These are phyloP conservation scores for Penstemon barbatus DNA, from an alignment of 257 asterid genomes.

Conservation along the genomic window DNA sequence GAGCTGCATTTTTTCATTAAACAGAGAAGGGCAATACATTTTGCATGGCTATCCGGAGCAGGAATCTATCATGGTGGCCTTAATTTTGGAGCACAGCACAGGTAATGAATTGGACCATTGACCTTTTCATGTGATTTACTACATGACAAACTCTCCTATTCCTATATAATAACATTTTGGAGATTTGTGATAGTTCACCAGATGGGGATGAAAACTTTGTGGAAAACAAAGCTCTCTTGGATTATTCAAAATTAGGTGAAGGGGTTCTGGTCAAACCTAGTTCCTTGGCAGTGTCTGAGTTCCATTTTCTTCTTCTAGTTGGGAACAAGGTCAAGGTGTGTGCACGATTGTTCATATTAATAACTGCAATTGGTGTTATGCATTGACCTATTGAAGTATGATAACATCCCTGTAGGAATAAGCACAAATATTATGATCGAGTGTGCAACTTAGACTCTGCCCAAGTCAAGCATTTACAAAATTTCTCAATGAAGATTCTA, in stretches of 20 bases:
- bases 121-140: slow-evolving; percentile 25
- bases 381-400: slow-evolving; percentile 29
- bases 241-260: slow-evolving; percentile 78
- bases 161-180: slow-evolving; percentile 29
- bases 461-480: slow-evolving; percentile 16
- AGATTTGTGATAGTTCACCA: slow-evolving; percentile 61
- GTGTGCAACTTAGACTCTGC: slow-evolving; percentile 14
- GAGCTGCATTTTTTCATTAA: slow-evolving; percentile 92
- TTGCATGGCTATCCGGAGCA: slow-evolving; percentile 99
- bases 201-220: slow-evolving; percentile 96
- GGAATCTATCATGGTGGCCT: slow-evolving; percentile 97
- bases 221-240: slow-evolving; percentile 97
- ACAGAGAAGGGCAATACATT: slow-evolving; percentile 92
- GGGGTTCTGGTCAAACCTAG: slow-evolving; percentile 86
- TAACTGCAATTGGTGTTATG: slow-evolving; percentile 24
- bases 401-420: slow-evolving; percentile 17
- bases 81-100: slow-evolving; percentile 81
- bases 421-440: neutral
- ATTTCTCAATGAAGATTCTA: slow-evolving; percentile 15
- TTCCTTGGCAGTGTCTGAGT: slow-evolving; percentile 90
- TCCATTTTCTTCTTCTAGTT: slow-evolving; percentile 94
- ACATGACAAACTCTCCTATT: slow-evolving; percentile 1
- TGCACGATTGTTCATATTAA: slow-evolving; percentile 23
- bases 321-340: slow-evolving; percentile 95
- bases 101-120: slow-evolving; percentile 45